Evolutionary conservation across 2,329 filamentous ascomycete species (phyloP).

Genomic region (Neophaeococcomyces aloes): DNA sequence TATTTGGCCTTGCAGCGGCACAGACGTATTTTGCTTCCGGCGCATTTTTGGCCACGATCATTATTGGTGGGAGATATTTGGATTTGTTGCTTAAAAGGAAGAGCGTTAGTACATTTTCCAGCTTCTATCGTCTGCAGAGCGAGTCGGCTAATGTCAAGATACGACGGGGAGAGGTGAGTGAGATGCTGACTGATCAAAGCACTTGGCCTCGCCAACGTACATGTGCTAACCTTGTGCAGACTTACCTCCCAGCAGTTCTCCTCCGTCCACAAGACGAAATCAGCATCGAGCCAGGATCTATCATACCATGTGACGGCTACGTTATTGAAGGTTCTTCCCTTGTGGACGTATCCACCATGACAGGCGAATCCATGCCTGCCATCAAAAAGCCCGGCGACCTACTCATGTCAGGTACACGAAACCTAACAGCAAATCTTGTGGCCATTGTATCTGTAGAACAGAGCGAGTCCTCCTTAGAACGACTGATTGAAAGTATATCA

Average conservation of each 20-base stretch:
- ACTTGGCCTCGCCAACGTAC: neutral
- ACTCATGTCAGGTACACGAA: slow-evolving; percentile 12
- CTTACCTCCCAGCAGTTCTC: slow-evolving; percentile 8
- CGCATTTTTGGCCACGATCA: slow-evolving; percentile 11
- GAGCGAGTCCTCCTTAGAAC: slow-evolving; percentile 10
- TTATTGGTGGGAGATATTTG: slow-evolving; percentile 12
- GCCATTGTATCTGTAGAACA: slow-evolving; percentile 11
- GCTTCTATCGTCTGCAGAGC: slow-evolving; percentile 8
- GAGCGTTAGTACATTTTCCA: slow-evolving; percentile 8
- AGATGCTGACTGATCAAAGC: too few species aligned
- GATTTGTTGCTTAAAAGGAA: slow-evolving; percentile 11
- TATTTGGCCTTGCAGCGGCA: slow-evolving; percentile 2
- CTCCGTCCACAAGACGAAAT: slow-evolving; percentile 8
- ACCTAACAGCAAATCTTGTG: slow-evolving; percentile 10
- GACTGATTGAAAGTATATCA: slow-evolving; percentile 10
- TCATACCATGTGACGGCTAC: slow-evolving; percentile 46
- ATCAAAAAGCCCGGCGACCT: slow-evolving; percentile 38
- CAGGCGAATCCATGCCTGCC: slow-evolving; percentile 55
- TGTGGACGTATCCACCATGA: slow-evolving; percentile 67
- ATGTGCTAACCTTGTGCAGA: neutral
- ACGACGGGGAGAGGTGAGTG: too few species aligned
- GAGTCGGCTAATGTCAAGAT: slow-evolving; percentile 5
- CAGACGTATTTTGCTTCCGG: slow-evolving; percentile 12
- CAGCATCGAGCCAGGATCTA: slow-evolving; percentile 3
- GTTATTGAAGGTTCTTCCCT: slow-evolving; percentile 54